phyloP scores from a whole-genome alignment of 441 rosid genomes.

The Gossypium aridum region DNA sequence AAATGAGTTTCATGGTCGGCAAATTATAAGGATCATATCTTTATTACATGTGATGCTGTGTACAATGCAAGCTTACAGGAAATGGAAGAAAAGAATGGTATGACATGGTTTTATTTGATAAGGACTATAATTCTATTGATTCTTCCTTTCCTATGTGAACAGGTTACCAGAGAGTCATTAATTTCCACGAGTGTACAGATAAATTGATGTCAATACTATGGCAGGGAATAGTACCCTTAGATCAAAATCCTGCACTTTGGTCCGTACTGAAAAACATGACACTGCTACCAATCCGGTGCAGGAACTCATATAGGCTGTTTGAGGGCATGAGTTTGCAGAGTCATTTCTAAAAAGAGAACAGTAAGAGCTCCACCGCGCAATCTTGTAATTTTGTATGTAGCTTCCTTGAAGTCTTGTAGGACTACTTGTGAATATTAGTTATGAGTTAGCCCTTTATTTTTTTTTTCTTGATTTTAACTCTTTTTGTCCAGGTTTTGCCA shows the following conservation, averaged over 20 bases:
- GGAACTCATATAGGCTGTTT: conserved; percentile 3
- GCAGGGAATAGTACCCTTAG: neutral
- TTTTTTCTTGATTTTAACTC: neutral
- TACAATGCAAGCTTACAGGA: neutral
- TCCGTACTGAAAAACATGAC: neutral
- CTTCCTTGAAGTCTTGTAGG: neutral
- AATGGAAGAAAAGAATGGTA: neutral
- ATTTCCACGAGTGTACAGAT: conserved; percentile 2
- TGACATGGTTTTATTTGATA: neutral
- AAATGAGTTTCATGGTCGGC: neutral
- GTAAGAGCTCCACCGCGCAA: conserved; percentile 8
- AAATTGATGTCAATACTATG: neutral
- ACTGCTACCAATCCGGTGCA: neutral
- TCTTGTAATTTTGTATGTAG: neutral
- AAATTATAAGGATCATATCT: neutral
- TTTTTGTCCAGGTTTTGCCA: neutral
- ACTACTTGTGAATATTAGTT: neutral
- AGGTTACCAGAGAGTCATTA: conserved; percentile 93
- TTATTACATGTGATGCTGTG: neutral
- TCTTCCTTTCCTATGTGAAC: conserved; percentile 23
- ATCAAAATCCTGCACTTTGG: conserved; percentile 2
- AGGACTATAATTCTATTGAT: neutral
- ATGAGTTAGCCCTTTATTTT: neutral
- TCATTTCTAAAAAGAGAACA: neutral
- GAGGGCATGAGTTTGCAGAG: neutral